Evolutionary conservation across 371 early-diverging fungal species (phyloP).

Genomic region (Funneliformis caledonium): DNA sequence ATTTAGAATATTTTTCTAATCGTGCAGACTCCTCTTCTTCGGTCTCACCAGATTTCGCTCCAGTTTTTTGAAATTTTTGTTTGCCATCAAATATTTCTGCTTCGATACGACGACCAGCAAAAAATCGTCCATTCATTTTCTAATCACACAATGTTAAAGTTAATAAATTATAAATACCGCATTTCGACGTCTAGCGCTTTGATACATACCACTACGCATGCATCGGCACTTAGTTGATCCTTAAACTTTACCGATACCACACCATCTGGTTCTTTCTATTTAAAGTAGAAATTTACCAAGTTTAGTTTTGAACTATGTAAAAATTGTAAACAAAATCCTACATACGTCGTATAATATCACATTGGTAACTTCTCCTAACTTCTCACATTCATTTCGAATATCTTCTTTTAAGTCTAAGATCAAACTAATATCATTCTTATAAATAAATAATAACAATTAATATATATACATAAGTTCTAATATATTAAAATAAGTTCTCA

Average conservation of each 20-base stretch:
- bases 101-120: constrained; percentile 82
- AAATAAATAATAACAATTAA: background rate
- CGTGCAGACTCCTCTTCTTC: constrained; percentile 77
- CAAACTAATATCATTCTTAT: constrained; percentile 82
- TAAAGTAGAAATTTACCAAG: background rate
- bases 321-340: constrained; percentile 2
- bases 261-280: constrained; percentile 82
- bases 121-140: constrained; percentile 90
- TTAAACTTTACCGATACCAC: constrained; percentile 88
- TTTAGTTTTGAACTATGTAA: constrained; percentile 39
- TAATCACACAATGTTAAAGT: constrained; percentile 42
- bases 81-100: constrained; percentile 86
- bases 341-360: constrained; percentile 85
- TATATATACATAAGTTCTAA: background rate
- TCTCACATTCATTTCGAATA: constrained; percentile 91
- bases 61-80: constrained; percentile 61
- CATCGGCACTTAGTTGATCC: constrained; percentile 76
- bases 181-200: background rate
- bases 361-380: constrained; percentile 91
- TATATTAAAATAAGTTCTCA: constrained; percentile 42
- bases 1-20: constrained; percentile 78
- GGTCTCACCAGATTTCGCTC: constrained; percentile 55
- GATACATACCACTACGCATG: constrained; percentile 74
- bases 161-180: background rate
- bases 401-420: constrained; percentile 92